A percentile compares a stretch with the other conserved stretches of the same genome.
These are phyloP conservation scores for Sarocladium strictum DNA, from an alignment of 2,329 filamentous ascomycete genomes.

Conservation along the genomic window DNA sequence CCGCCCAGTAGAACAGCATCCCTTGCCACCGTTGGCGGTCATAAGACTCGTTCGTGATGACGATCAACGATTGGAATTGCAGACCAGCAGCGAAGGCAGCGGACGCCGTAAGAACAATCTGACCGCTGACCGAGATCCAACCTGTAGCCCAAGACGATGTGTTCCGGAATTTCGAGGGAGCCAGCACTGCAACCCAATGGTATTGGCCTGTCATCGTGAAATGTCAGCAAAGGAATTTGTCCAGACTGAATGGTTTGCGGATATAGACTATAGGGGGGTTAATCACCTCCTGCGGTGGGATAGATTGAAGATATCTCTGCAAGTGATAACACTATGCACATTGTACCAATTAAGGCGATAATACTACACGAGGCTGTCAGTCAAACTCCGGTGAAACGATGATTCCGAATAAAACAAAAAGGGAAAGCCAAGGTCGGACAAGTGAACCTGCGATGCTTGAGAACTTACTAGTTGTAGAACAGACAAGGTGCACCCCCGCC, in stretches of 20 bases:
- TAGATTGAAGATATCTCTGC: constrained; percentile 33
- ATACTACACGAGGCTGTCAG: constrained; percentile 30
- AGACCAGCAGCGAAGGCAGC: constrained; percentile 40
- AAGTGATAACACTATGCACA: constrained; percentile 21
- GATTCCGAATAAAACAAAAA: no score
- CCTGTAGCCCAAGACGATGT: constrained; percentile 21
- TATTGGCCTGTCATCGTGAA: no score
- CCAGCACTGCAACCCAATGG: constrained; percentile 37
- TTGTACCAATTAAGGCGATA: not conserved
- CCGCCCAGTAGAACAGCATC: constrained; percentile 40
- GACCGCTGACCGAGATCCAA: constrained; percentile 41
- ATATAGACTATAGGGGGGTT: not conserved
- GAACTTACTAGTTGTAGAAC: constrained; percentile 35
- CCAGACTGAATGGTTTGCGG: no score
- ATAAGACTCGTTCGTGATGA: constrained; percentile 35
- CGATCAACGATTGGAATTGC: constrained; percentile 36
- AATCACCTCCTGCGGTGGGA: constrained; percentile 25
- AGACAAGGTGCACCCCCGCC: constrained; percentile 40
- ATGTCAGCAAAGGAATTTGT: no score
- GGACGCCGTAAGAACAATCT: constrained; percentile 38
- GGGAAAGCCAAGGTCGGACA: constrained; percentile 21
- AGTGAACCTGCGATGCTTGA: constrained; percentile 23
- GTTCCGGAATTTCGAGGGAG: constrained; percentile 10
- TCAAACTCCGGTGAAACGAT: no score
- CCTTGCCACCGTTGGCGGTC: constrained; percentile 35